These are phyloP conservation scores for barley (Hordeum vulgare) DNA, from an alignment of 176 grass and related monocot species.

Conservation along the genomic window DNA sequence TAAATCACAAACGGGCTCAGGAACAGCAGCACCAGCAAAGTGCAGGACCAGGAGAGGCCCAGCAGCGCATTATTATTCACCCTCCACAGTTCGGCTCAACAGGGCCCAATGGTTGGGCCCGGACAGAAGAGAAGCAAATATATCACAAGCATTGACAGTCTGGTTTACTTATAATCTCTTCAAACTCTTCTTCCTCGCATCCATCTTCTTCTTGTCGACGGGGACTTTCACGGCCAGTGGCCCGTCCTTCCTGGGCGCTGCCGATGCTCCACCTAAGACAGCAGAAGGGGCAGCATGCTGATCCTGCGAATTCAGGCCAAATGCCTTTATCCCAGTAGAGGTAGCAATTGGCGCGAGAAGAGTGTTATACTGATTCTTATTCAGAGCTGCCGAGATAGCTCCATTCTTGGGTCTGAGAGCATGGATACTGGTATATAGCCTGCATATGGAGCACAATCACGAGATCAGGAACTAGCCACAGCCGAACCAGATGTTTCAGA, in stretches of 20 bases:
- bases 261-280: slow-evolving; percentile 18
- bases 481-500: background rate
- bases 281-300: slow-evolving; percentile 41
- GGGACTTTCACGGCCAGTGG: slow-evolving; percentile 31
- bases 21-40: background rate
- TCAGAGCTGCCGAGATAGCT: slow-evolving; percentile 52
- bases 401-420: slow-evolving; percentile 67
- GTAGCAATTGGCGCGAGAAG: slow-evolving; percentile 35
- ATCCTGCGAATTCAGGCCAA: slow-evolving; percentile 38
- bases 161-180: slow-evolving; percentile 61
- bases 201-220: slow-evolving; percentile 77
- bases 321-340: slow-evolving; percentile 29
- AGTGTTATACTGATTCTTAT: slow-evolving; percentile 41
- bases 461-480: background rate
- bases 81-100: background rate
- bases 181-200: slow-evolving; percentile 82
- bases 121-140: background rate
- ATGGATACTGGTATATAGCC: slow-evolving; percentile 75
- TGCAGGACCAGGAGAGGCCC: background rate
- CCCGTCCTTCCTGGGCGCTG: slow-evolving; percentile 45
- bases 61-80: background rate
- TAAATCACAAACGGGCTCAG: background rate
- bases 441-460: slow-evolving; percentile 12
- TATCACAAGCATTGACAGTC: no score
- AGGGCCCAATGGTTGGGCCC: background rate